Conservation (phyloP, 306 rosid genomes). For the Cyclanthera cordifolia region DNA sequence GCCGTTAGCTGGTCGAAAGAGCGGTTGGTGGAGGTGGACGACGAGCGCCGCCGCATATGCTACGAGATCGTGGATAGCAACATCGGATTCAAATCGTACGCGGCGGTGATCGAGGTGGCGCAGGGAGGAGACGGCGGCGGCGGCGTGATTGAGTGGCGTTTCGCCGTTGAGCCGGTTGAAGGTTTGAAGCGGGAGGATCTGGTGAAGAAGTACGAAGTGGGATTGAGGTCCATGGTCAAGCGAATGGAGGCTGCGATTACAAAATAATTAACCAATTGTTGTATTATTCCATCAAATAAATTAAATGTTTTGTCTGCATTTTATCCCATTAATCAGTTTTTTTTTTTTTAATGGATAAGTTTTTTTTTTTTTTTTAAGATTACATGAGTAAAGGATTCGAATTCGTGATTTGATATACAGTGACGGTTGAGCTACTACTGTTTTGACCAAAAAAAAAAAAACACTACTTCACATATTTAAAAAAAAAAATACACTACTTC, state of each 20-base stretch:
- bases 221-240: conserved; percentile 25
- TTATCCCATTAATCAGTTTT: too few species aligned
- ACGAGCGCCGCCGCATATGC: conserved; percentile 14
- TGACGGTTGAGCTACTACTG: too few species aligned
- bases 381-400: too few species aligned
- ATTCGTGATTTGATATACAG: too few species aligned
- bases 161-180: conserved; percentile 30
- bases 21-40: conserved; percentile 36
- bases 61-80: conserved; percentile 47
- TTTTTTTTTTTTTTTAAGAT: too few species aligned
- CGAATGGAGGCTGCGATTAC: conserved; percentile 21
- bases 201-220: conserved; percentile 23
- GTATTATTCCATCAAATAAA: too few species aligned
- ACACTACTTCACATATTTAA: too few species aligned
- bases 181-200: conserved; percentile 26
- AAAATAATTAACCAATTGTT: not conserved
- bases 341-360: too few species aligned
- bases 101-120: conserved; percentile 23
- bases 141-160: conserved; percentile 38
- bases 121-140: conserved; percentile 18
- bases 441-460: too few species aligned
- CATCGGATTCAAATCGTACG: conserved; percentile 41
- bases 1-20: conserved; percentile 46
- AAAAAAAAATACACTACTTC: too few species aligned
- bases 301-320: too few species aligned